These are phyloP conservation scores for Medicago lupulina DNA, from an alignment of 306 rosid genomes.

Conservation along the genomic window DNA sequence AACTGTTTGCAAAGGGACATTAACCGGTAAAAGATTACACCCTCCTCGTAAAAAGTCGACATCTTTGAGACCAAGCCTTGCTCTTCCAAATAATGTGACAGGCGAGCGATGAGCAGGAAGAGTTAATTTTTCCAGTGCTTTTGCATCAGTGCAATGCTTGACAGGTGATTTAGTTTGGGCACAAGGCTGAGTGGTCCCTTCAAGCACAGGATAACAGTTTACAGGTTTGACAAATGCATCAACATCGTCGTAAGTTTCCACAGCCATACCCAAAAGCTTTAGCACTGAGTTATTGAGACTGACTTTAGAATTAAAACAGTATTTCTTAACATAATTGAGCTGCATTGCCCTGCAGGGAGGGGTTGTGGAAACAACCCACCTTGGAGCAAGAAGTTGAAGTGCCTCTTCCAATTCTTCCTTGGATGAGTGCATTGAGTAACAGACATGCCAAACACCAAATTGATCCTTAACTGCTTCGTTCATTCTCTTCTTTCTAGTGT, in stretches of 20 bases:
- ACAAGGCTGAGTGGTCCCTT: conserved; percentile 45
- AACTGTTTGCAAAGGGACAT: conserved; percentile 43
- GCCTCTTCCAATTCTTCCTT: conserved; percentile 88
- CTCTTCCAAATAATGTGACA: conserved; percentile 79
- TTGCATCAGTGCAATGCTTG: conserved; percentile 43
- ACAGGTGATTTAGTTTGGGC: conserved; percentile 47
- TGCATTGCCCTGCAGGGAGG: conserved; percentile 81
- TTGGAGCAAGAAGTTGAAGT: conserved; percentile 76
- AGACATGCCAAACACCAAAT: conserved; percentile 88
- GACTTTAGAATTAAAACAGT: conserved; percentile 54
- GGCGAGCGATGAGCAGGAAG: conserved; percentile 53
- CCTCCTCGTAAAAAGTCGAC: conserved; percentile 42
- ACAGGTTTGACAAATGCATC: conserved; percentile 42
- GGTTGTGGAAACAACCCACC: conserved; percentile 91
- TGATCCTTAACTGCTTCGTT: conserved; percentile 73
- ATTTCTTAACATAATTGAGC: conserved; percentile 68
- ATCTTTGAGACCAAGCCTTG: conserved; percentile 63
- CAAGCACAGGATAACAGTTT: conserved; percentile 44
- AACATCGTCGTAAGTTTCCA: conserved; percentile 45
- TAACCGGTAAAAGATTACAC: conserved; percentile 35
- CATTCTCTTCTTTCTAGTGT: conserved; percentile 53
- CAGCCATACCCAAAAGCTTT: conserved; percentile 65
- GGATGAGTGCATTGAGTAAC: conserved; percentile 83
- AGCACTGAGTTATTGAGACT: conserved; percentile 51
- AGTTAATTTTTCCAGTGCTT: conserved; percentile 43